Evolutionary conservation across 345 rosid species (phyloP).

Genomic region (Lepidium didymum): DNA sequence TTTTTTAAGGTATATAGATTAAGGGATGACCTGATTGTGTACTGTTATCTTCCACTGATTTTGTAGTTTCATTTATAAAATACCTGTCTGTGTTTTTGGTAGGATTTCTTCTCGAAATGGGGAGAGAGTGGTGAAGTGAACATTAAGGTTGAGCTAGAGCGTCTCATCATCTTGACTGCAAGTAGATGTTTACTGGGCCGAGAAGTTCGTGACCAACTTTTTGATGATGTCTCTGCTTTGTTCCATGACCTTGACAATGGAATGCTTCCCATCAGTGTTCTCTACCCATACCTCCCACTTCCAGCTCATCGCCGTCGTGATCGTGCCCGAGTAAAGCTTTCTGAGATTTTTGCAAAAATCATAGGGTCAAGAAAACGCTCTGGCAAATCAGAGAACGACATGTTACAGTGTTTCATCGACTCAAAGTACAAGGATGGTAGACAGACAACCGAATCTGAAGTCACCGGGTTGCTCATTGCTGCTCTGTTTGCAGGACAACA

Average conservation of each 20-base stretch:
- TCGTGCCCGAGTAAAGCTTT: slow-evolving; percentile 71
- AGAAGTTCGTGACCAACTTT: slow-evolving; percentile 94
- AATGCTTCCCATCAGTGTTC: slow-evolving; percentile 92
- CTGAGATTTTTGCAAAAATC: slow-evolving; percentile 66
- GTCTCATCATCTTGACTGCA: slow-evolving; percentile 94
- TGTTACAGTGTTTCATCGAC: slow-evolving; percentile 95
- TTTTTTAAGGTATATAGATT: not conserved
- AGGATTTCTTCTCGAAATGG: slow-evolving; percentile 95
- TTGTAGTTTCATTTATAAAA: not conserved
- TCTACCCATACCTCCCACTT: slow-evolving; percentile 86
- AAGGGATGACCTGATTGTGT: not conserved
- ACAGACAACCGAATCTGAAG: slow-evolving; percentile 75
- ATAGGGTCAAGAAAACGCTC: slow-evolving; percentile 67
- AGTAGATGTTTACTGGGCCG: slow-evolving; percentile 90
- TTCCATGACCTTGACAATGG: slow-evolving; percentile 98
- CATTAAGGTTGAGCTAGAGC: slow-evolving; percentile 81
- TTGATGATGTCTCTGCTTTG: slow-evolving; percentile 83
- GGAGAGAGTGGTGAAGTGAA: slow-evolving; percentile 95
- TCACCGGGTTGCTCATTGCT: slow-evolving; percentile 92
- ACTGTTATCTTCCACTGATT: not conserved
- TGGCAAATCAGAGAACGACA: slow-evolving; percentile 75
- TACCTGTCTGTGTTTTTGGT: slow-evolving; percentile 18
- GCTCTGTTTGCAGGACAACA: slow-evolving; percentile 99
- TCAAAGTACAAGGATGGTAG: slow-evolving; percentile 93
- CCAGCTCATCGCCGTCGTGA: slow-evolving; percentile 97